Evolutionary conservation across 1,284 basidiomycete species (phyloP).

Genomic region (Leccinum pachyderme): DNA sequence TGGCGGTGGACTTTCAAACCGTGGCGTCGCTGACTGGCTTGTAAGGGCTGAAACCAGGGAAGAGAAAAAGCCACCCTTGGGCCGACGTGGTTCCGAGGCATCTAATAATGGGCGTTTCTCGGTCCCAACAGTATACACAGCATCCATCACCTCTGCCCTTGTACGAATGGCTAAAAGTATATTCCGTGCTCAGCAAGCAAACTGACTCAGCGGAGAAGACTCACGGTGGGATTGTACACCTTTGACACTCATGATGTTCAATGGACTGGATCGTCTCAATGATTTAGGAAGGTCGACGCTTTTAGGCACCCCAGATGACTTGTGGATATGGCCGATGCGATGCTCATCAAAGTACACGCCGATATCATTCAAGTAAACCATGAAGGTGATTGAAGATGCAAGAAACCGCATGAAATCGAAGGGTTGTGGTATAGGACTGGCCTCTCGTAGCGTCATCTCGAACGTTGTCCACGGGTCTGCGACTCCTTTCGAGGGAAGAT

Average conservation of each 20-base stretch:
- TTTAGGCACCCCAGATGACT: conserved; percentile 61
- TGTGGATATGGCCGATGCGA: conserved; percentile 73
- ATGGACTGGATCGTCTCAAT: conserved; percentile 21
- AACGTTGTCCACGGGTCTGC: conserved; percentile 81
- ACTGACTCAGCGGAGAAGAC: background rate
- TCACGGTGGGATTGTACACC: conserved; percentile 23
- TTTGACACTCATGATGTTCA: conserved; percentile 24
- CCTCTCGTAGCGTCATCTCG: conserved; percentile 86
- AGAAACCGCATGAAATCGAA: conserved; percentile 91
- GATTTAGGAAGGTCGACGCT: conserved; percentile 48
- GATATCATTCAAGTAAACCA: conserved; percentile 77
- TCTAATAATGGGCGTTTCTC: conserved; percentile 48
- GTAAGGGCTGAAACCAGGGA: conserved; percentile 71
- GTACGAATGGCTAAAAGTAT: conserved; percentile 65
- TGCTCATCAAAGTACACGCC: conserved; percentile 80
- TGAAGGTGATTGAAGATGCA: conserved; percentile 93
- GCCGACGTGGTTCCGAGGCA: conserved; percentile 38
- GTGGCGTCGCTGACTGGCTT: conserved; percentile 35
- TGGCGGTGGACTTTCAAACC: conserved; percentile 36
- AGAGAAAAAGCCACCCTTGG: conserved; percentile 68
- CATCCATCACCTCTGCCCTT: conserved; percentile 79
- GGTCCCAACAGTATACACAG: conserved; percentile 73
- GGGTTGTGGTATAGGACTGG: conserved; percentile 76
- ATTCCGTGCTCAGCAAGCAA: background rate
- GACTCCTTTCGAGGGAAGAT: conserved; percentile 46